phyloP scores from a whole-genome alignment of 192 early-diverging fungal genomes.

The Borealophlyctis nickersoniae region DNA sequence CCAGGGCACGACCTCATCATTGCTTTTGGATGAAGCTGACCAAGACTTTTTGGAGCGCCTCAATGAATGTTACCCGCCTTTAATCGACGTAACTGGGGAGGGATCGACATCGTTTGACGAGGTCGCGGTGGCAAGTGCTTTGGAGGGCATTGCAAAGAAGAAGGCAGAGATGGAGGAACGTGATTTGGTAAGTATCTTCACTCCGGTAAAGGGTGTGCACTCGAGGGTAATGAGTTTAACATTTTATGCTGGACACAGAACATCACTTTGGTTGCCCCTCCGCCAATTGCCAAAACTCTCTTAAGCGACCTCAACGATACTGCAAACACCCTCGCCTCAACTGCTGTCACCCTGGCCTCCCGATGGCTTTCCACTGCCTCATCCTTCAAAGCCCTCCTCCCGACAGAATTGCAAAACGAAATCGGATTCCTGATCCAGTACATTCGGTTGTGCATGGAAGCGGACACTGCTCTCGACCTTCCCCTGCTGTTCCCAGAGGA shows the following conservation, averaged over 20 bases:
- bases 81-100: not conserved
- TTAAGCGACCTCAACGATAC: not conserved
- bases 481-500: constrained; percentile 36
- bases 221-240: no score
- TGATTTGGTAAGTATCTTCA: no score
- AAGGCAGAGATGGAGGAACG: no score
- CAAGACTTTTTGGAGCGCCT: not conserved
- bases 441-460: constrained; percentile 30
- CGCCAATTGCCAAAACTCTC: not conserved
- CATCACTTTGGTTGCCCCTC: not conserved
- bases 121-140: no score
- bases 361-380: not conserved
- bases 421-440: constrained; percentile 33
- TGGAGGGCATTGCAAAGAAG: no score
- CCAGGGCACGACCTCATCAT: not conserved
- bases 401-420: constrained; percentile 4
- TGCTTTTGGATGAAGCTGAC: constrained; percentile 7
- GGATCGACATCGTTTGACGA: not conserved
- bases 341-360: not conserved
- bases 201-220: no score
- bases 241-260: no score
- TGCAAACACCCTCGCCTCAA: constrained; percentile 3
- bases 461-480: constrained; percentile 27
- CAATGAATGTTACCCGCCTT: constrained; percentile 5
- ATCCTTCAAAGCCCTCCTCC: not conserved